Conservation (phyloP, 495 filamentous ascomycete species). For the Aspergillus funiculosus region DNA sequence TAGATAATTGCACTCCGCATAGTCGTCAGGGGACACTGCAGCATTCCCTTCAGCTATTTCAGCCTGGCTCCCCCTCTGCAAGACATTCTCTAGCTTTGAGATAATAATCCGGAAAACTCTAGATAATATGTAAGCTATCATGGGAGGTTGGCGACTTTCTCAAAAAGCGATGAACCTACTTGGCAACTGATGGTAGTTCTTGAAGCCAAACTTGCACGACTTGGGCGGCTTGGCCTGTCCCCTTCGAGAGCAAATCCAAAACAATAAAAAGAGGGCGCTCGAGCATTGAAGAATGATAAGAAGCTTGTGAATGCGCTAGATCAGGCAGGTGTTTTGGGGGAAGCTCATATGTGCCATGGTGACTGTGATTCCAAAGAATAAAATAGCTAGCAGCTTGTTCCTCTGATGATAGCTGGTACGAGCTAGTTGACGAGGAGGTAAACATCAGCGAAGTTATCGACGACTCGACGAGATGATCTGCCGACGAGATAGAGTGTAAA, state of each 20-base stretch:
- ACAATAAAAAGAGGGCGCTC: constrained; percentile 77
- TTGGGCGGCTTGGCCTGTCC: constrained; percentile 65
- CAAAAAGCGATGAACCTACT: constrained; percentile 21
- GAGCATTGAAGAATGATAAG: constrained; percentile 56
- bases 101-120: constrained; percentile 41
- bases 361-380: constrained; percentile 73
- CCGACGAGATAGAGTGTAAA: constrained; percentile 60
- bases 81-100: constrained; percentile 34
- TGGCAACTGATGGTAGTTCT: constrained; percentile 51
- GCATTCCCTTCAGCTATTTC: constrained; percentile 15
- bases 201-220: constrained; percentile 79
- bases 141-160: neutral
- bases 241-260: constrained; percentile 71
- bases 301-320: constrained; percentile 27
- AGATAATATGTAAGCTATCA: constrained; percentile 14
- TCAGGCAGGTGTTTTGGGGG: constrained; percentile 47
- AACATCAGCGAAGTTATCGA: constrained; percentile 71
- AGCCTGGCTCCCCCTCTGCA: constrained; percentile 22
- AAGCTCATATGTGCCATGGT: constrained; percentile 56
- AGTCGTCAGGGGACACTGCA: constrained; percentile 50
- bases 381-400: constrained; percentile 53
- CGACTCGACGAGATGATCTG: constrained; percentile 65
- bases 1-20: constrained; percentile 73
- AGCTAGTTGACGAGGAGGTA: constrained; percentile 27
- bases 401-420: constrained; percentile 29